Percentiles rank a stretch among this genome's conserved stretches.
phyloP scores from a whole-genome alignment of 2,329 filamentous ascomycete species.

The Sporothrix humicola region DNA sequence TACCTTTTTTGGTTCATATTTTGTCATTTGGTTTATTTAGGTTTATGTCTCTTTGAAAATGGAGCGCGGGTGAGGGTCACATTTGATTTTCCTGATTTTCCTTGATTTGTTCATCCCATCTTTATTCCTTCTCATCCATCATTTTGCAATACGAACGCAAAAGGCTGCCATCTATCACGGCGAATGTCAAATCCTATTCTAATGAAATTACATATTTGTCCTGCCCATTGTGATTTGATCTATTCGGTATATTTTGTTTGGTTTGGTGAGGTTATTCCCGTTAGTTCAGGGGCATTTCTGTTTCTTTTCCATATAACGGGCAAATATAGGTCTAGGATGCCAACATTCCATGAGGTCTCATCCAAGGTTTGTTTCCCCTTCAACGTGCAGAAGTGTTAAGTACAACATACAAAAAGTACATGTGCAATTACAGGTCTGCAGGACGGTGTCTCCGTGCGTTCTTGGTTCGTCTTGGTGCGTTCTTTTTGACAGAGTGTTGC shows the following conservation, averaged over 20 bases:
- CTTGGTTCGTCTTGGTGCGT: too few relatives aligned
- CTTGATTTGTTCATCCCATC: not conserved
- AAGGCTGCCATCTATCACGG: slow-evolving; percentile 11
- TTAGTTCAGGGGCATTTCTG: slow-evolving; percentile 16
- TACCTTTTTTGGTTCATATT: not conserved
- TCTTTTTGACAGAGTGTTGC: not conserved
- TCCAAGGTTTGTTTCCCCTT: slow-evolving; percentile 4
- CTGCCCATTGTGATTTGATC: not conserved
- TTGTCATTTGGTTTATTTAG: not conserved
- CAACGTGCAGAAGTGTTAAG: not conserved
- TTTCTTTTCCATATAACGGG: slow-evolving; percentile 8
- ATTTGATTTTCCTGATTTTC: slow-evolving; percentile 22
- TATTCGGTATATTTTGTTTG: not conserved
- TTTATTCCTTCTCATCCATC: not conserved
- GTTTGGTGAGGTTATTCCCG: not conserved
- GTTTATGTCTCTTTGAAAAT: slow-evolving; percentile 15
- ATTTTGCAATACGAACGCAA: slow-evolving; percentile 14
- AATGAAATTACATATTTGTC: not conserved
- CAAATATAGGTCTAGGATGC: slow-evolving; percentile 26
- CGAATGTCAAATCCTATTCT: not conserved
- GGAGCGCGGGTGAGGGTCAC: slow-evolving; percentile 25
- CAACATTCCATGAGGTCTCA: slow-evolving; percentile 4
- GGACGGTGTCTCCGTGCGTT: too few relatives aligned
- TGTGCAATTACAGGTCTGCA: too few relatives aligned
- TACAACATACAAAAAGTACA: too few relatives aligned